These are phyloP conservation scores for Zygotorulaspora chibaensis DNA, from an alignment of 805 yeast genomes.

Conservation along the genomic window DNA sequence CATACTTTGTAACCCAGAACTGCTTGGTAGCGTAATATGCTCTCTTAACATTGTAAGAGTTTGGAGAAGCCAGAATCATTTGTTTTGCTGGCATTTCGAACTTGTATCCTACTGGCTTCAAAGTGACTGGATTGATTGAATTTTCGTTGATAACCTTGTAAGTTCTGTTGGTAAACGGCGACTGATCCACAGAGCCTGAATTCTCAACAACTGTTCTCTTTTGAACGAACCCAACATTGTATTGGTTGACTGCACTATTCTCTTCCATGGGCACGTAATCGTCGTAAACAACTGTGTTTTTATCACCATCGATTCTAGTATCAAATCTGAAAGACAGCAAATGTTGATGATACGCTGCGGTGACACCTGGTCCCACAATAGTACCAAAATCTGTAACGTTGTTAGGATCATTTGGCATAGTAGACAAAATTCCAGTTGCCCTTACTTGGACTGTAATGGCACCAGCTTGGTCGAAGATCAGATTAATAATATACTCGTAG, in stretches of 20 bases:
- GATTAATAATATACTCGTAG: constrained; percentile 72
- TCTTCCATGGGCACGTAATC: constrained; percentile 61
- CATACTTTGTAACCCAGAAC: constrained; percentile 76
- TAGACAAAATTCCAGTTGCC: constrained; percentile 83
- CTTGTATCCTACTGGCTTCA: constrained; percentile 74
- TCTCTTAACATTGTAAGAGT: constrained; percentile 63
- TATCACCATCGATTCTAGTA: constrained; percentile 77
- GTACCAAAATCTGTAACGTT: constrained; percentile 66
- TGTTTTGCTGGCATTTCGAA: constrained; percentile 70
- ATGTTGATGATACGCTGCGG: constrained; percentile 85
- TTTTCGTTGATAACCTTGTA: constrained; percentile 73
- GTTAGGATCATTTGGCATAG: constrained; percentile 74
- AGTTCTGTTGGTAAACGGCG: constrained; percentile 70
- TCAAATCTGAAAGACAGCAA: constrained; percentile 74
- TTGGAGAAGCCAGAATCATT: constrained; percentile 62
- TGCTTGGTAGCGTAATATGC: constrained; percentile 74
- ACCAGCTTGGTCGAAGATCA: constrained; percentile 73
- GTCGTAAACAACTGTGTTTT: constrained; percentile 67
- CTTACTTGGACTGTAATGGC: constrained; percentile 72
- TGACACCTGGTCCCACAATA: constrained; percentile 69
- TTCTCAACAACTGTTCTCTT: constrained; percentile 63
- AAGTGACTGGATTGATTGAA: constrained; percentile 62
- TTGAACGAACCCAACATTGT: constrained; percentile 64
- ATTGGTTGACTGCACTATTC: constrained; percentile 53
- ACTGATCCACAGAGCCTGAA: constrained; percentile 67